Evolutionary conservation across 345 rosid species (phyloP), one percentile per base, ranked within the genome.

Genomic region (Hypericum perforatum): DNA sequence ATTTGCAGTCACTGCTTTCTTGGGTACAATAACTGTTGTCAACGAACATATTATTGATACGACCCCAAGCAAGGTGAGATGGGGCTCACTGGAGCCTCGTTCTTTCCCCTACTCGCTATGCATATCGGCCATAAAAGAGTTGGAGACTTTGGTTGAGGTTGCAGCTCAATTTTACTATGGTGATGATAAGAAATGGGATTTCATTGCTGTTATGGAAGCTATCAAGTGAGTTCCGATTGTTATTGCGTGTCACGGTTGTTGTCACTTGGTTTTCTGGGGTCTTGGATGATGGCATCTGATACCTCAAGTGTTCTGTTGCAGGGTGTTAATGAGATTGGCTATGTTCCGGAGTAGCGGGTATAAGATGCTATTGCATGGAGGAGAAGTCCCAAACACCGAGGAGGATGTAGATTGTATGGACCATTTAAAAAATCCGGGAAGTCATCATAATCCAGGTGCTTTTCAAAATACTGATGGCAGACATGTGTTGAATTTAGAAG

Each of bases 361-460:
- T 70, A 85, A 68, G 79, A 89, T 92, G 95, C 85, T 89, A 74
- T 79, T 89, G 53, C 89, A 86, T 56, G 97, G 99, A 15, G 95
- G 95, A 14, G 89, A 80, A 70, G 82, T 79, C 41, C 79, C 79
- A 60, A 89, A 84, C 62, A 66, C 62, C 36, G 91, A 76, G 62
- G 70, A 76, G 53, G 64, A 68, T 51, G 45, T 58, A 15, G 70
- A 74, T 41, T n/a, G 60, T 52, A 15, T 16, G 43, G 71, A 68
- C 22, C 57, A 47, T 49, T 58, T 54, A 36, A 45, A 52, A 9
- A 60, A 42, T 46, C 66, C 43, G 45, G 73, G 70, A 59, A 59
- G 52, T 53, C 54, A 58, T 64, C 45, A 37, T 1, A 73, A 69
- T 43, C 71, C 64, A 37, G 45, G 65, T 63, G 58, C 53, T 60